These are phyloP conservation scores for Globisporangium paroecandrum DNA, from an alignment of 352 stramenopile genomes.

Conservation along the genomic window DNA sequence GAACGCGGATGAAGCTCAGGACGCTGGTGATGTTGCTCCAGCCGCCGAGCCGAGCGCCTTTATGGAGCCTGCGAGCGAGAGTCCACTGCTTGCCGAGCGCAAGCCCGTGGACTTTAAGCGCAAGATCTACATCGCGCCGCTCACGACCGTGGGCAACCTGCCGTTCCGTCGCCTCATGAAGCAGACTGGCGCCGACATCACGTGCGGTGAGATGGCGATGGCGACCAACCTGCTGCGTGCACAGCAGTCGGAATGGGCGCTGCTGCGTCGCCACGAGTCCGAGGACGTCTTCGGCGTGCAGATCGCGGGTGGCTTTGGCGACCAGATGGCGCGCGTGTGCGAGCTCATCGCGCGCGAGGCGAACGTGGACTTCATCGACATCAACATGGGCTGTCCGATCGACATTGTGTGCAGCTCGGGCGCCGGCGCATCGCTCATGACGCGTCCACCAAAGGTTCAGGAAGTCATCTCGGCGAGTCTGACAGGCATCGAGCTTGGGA, in stretches of 20 bases:
- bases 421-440: constrained; percentile 94
- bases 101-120: constrained; percentile 95
- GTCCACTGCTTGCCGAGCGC: constrained; percentile 56
- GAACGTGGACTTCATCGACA: constrained; percentile 97
- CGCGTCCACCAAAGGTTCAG: constrained; percentile 83
- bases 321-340: constrained; percentile 92
- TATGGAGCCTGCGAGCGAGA: constrained; percentile 39
- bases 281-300: constrained; percentile 99
- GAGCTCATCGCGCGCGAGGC: constrained; percentile 93
- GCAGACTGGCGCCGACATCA: constrained; percentile 98
- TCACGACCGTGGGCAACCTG: constrained; percentile 99
- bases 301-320: constrained; percentile 89
- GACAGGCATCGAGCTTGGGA: constrained; percentile 76
- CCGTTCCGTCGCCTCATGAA: constrained; percentile 98
- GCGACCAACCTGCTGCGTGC: constrained; percentile 93
- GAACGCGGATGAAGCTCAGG: constrained; percentile 4
- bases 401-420: constrained; percentile 91
- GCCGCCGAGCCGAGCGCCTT: constrained; percentile 5
- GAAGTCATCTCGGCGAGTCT: constrained; percentile 88
- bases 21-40: neutral
- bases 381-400: constrained; percentile 99
- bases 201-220: constrained; percentile 98
- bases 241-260: constrained; percentile 95
- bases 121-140: constrained; percentile 98
- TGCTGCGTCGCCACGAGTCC: constrained; percentile 94